These are phyloP conservation scores for Aspergillus oerlinghausenensis DNA, from an alignment of 2,329 filamentous ascomycete species.

Conservation along the genomic window DNA sequence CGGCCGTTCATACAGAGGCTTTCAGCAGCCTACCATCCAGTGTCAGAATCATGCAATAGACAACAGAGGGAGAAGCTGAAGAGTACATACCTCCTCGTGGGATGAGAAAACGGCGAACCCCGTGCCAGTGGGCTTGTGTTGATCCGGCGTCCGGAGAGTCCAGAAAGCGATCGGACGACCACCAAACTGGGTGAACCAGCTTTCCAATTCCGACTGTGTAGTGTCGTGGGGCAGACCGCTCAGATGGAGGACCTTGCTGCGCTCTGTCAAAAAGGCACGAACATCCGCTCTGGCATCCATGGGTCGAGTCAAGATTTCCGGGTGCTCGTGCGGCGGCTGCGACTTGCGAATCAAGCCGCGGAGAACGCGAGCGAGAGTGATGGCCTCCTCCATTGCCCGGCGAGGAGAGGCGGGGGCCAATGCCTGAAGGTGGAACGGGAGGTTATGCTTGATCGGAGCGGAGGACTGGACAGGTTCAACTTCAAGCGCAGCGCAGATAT, in stretches of 20 bases:
- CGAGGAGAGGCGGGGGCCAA: slow-evolving; percentile 91
- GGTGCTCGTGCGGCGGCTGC: slow-evolving; percentile 86
- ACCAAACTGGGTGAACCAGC: slow-evolving; percentile 99
- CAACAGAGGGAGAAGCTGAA: slow-evolving; percentile 1
- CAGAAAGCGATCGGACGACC: slow-evolving; percentile 98
- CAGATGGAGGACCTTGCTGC: slow-evolving; percentile 97
- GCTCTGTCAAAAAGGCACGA: slow-evolving; percentile 88
- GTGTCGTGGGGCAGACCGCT: slow-evolving; percentile 96
- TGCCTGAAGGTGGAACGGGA: slow-evolving; percentile 95
- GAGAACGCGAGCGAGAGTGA: slow-evolving; percentile 88
- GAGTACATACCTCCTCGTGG: slow-evolving; percentile 81
- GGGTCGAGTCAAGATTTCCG: slow-evolving; percentile 87
- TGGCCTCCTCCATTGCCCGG: slow-evolving; percentile 94
- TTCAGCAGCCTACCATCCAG: slow-evolving; percentile 66
- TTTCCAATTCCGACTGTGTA: slow-evolving; percentile 96
- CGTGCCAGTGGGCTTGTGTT: slow-evolving; percentile 98
- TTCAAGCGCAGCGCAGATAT: slow-evolving; percentile 96
- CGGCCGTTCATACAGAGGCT: slow-evolving; percentile 99
- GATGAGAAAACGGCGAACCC: slow-evolving; percentile 98
- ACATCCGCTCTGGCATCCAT: slow-evolving; percentile 98
- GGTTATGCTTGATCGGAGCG: slow-evolving; percentile 96
- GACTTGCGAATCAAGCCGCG: slow-evolving; percentile 93
- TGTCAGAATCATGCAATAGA: slow-evolving; percentile 4
- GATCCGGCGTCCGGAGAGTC: slow-evolving; percentile 94
- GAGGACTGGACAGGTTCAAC: slow-evolving; percentile 97